These are phyloP conservation scores for Graphilbum fragrans DNA, from an alignment of 2,329 filamentous ascomycete species.

Conservation along the genomic window DNA sequence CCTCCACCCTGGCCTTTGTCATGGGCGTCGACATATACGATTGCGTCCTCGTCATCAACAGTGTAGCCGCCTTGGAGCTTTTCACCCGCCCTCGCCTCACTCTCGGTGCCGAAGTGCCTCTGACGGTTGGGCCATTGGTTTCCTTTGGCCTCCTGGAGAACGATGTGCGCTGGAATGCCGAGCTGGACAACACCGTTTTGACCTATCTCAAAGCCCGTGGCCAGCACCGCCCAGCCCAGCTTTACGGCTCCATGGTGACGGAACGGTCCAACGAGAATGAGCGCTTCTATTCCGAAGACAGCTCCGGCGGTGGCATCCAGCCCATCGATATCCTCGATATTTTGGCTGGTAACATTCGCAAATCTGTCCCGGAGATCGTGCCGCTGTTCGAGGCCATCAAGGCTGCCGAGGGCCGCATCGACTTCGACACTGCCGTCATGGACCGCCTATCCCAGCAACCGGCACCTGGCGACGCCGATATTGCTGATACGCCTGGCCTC, in stretches of 20 bases:
- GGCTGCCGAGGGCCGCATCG: conserved; percentile 70
- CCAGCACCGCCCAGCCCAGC: conserved; percentile 39
- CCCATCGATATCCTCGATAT: conserved; percentile 41
- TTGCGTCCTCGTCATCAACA: conserved; percentile 87
- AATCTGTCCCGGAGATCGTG: conserved; percentile 39
- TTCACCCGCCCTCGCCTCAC: conserved; percentile 72
- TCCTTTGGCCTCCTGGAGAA: conserved; percentile 37
- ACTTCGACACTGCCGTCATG: conserved; percentile 59
- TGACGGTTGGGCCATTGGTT: conserved; percentile 42
- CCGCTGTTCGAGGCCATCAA: conserved; percentile 73
- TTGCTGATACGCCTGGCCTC: conserved; percentile 29
- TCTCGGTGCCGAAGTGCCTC: conserved; percentile 26
- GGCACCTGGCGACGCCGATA: conserved; percentile 61
- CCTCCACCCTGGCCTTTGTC: conserved; percentile 76
- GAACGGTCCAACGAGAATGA: conserved; percentile 49
- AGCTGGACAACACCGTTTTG: conserved; percentile 41
- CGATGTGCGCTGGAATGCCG: conserved; percentile 30
- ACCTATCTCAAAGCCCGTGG: conserved; percentile 48
- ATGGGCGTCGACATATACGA: conserved; percentile 93
- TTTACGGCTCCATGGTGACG: conserved; percentile 43
- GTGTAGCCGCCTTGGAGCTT: conserved; percentile 67
- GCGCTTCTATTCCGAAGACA: conserved; percentile 36
- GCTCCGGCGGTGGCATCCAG: neutral
- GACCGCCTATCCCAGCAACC: conserved; percentile 51
- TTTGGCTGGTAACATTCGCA: conserved; percentile 42